Evolutionary conservation across 116 monocot species (phyloP), one percentile per base, ranked within the genome.

Genomic region (Dioscorea cayenensis): DNA sequence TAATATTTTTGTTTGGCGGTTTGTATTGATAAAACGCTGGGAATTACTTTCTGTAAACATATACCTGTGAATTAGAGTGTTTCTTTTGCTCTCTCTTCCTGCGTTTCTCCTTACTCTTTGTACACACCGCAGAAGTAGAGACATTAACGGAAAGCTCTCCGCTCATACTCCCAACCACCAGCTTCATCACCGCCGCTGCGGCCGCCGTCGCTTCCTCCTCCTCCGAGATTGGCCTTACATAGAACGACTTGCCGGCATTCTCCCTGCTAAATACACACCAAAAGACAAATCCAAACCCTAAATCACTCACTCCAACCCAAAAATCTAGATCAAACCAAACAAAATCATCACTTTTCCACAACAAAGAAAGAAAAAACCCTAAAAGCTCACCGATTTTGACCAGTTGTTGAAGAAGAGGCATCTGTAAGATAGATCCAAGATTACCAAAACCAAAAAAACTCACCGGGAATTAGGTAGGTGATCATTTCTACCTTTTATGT

Each of bases 71-170:
- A n/a, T n/a, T n/a, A n/a, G n/a, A n/a, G n/a, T n/a, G n/a, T n/a
- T n/a, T n/a, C n/a, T n/a, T n/a, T n/a, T n/a, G n/a, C n/a, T n/a
- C n/a, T n/a, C n/a, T n/a, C n/a, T n/a, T n/a, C n/a, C n/a, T n/a
- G n/a, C n/a, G n/a, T n/a, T n/a, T n/a, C n/a, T n/a, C n/a, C n/a
- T n/a, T n/a, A n/a, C n/a, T n/a, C n/a, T n/a, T n/a, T n/a, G n/a
- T n/a, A n/a, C n/a, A n/a, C n/a, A n/a, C n/a, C n/a, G 79, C 76
- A 27, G 49, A 68, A 35, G 66, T 19, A 14, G 73, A 80, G 37
- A 79, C 74, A 48, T 77, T 17, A 11, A 35, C 11, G 48, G 35
- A 25, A 48, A 52, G 23, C 9, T 62, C 21, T 6, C 62, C 22
- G 62, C 23, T 62, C 62, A 62, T 10, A 22, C 6, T 62, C 9